These are phyloP conservation scores for Heterobasidion occidentale DNA, from an alignment of 1,284 basidiomycete genomes.

Conservation along the genomic window DNA sequence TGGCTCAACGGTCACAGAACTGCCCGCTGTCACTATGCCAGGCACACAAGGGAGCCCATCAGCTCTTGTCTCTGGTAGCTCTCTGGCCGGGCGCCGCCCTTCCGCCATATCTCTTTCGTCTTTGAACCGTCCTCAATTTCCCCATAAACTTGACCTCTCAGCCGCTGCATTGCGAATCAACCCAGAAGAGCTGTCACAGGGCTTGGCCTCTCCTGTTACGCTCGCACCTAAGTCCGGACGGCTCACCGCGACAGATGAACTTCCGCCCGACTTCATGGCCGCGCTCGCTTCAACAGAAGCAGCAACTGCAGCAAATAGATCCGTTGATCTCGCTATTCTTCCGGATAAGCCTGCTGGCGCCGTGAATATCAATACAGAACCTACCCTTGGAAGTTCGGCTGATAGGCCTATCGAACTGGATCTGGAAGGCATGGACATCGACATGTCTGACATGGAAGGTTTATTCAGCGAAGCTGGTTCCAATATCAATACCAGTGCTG, in stretches of 20 bases:
- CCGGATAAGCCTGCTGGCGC: slow-evolving; percentile 13
- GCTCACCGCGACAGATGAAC: slow-evolving; percentile 41
- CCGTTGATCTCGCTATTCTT: slow-evolving; percentile 35
- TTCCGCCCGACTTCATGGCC: slow-evolving; percentile 51
- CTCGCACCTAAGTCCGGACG: slow-evolving; percentile 71
- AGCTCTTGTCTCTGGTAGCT: background rate
- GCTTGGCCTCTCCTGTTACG: slow-evolving; percentile 67
- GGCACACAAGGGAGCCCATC: background rate
- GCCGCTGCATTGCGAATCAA: slow-evolving; percentile 52
- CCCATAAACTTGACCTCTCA: slow-evolving; percentile 68
- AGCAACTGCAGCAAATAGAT: slow-evolving; percentile 12
- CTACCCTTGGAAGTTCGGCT: slow-evolving; percentile 49
- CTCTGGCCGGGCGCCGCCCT: slow-evolving; percentile 39
- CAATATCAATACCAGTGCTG: slow-evolving; percentile 1
- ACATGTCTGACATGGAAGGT: slow-evolving; percentile 20
- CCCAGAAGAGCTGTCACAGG: slow-evolving; percentile 43
- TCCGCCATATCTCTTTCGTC: slow-evolving; percentile 74
- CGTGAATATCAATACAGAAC: slow-evolving; percentile 19
- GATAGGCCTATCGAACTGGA: slow-evolving; percentile 79
- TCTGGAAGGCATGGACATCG: slow-evolving; percentile 58
- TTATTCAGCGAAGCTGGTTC: slow-evolving; percentile 16
- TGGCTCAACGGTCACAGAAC: background rate
- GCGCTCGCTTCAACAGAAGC: slow-evolving; percentile 39
- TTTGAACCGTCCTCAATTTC: slow-evolving; percentile 58
- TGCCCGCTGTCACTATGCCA: background rate